These are phyloP conservation scores for Amanita fuliginea DNA, from an alignment of 768 basidiomycete species.

Conservation along the genomic window DNA sequence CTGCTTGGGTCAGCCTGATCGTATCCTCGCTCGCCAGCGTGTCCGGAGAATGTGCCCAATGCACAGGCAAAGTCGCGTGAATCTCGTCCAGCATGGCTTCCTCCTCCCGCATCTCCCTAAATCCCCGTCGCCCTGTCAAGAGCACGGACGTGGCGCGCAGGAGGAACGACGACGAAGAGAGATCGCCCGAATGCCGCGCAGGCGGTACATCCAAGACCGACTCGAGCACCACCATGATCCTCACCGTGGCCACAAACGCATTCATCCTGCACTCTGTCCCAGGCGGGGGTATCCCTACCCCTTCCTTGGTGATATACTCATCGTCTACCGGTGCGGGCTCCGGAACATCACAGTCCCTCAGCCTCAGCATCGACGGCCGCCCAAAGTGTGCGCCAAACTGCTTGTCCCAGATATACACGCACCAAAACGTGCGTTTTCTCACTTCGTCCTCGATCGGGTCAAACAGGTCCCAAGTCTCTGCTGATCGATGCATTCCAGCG, in stretches of 20 bases:
- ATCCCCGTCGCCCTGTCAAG: constrained; percentile 40
- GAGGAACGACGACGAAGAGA: constrained; percentile 56
- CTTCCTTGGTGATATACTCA: constrained; percentile 75
- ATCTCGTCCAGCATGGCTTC: constrained; percentile 77
- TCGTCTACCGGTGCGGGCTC: constrained; percentile 84
- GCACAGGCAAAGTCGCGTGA: constrained; percentile 53
- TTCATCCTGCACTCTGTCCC: constrained; percentile 68
- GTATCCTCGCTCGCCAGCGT: constrained; percentile 79
- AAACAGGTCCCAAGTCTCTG: constrained; percentile 79
- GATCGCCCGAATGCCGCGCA: constrained; percentile 44
- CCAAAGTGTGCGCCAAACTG: constrained; percentile 86
- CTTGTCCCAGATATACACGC: constrained; percentile 95
- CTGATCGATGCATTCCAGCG: constrained; percentile 79
- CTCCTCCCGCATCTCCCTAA: constrained; percentile 66
- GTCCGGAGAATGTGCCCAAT: constrained; percentile 75
- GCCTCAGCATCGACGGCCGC: constrained; percentile 73
- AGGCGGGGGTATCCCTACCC: constrained; percentile 51
- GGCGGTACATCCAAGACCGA: constrained; percentile 79
- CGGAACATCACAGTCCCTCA: constrained; percentile 86
- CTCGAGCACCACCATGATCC: constrained; percentile 83
- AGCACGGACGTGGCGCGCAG: constrained; percentile 60
- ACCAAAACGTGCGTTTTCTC: constrained; percentile 93
- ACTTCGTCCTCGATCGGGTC: constrained; percentile 86
- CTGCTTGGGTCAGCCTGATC: constrained; percentile 81
- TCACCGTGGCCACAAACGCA: constrained; percentile 68